These are phyloP conservation scores for Coprinellus aureogranulatus DNA, from an alignment of 768 basidiomycete species.

Conservation along the genomic window DNA sequence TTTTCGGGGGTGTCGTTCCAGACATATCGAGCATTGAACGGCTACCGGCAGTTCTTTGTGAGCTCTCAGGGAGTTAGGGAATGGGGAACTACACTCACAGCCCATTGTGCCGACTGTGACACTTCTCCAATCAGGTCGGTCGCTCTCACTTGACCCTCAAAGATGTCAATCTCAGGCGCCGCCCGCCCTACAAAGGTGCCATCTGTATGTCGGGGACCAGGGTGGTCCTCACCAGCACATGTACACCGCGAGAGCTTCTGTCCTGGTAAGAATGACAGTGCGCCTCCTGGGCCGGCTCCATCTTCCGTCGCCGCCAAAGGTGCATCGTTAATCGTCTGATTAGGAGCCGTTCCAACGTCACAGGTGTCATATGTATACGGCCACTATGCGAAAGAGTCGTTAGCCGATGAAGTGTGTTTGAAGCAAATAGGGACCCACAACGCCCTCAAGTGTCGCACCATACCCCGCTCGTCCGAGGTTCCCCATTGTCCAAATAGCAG, in stretches of 20 bases:
- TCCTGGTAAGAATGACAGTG: conserved; percentile 73
- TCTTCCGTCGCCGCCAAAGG: conserved; percentile 60
- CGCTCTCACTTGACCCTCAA: conserved; percentile 74
- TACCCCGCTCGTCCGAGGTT: conserved; percentile 76
- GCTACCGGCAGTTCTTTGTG: conserved; percentile 38
- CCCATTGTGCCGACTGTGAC: conserved; percentile 85
- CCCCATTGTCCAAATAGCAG: conserved; percentile 80
- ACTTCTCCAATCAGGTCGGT: conserved; percentile 54
- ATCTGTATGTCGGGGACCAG: conserved; percentile 73
- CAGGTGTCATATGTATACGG: conserved; percentile 81
- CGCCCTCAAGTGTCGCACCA: conserved; percentile 79
- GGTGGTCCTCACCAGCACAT: conserved; percentile 77
- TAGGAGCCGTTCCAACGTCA: conserved; percentile 79
- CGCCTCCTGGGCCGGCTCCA: conserved; percentile 49
- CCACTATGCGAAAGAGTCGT: conserved; percentile 47
- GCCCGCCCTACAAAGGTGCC: conserved; percentile 77
- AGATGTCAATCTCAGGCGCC: conserved; percentile 88
- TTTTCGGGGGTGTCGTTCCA: conserved; percentile 66
- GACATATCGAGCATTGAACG: conserved; percentile 70
- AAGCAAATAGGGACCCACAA: conserved; percentile 43
- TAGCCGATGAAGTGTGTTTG: not conserved
- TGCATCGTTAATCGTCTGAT: conserved; percentile 72
- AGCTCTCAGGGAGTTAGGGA: not conserved
- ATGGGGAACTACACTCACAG: conserved; percentile 45
- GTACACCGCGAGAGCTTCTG: conserved; percentile 87